Percentiles rank a stretch among this genome's conserved stretches.
Evolutionary conservation across 139 green algal species (phyloP).

Genomic region (Chlorella sp.): DNA sequence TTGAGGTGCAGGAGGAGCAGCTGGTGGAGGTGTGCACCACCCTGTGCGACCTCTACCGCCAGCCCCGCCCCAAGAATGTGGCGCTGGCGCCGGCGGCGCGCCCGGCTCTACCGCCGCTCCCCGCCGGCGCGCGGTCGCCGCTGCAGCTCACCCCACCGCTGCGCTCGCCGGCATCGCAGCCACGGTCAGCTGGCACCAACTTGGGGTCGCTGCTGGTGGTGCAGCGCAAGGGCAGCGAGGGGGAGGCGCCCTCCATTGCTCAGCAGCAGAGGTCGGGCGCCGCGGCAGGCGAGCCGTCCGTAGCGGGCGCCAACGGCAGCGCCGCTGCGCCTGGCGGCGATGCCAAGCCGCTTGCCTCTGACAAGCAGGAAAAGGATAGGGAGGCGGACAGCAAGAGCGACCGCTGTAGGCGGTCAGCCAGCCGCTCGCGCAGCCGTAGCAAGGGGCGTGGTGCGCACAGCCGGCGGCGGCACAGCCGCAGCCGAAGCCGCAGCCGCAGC

Average conservation of each 20-base stretch:
- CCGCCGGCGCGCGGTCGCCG: not conserved
- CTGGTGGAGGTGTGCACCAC: conserved; percentile 68
- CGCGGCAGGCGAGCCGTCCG: not conserved
- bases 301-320: not conserved
- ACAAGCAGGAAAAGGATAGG: not conserved
- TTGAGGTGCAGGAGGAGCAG: conserved; percentile 67
- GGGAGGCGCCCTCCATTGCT: not conserved
- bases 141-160: conserved; percentile 14
- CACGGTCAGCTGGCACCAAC: not conserved
- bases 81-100: not conserved
- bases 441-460: conserved; percentile 1
- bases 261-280: not conserved
- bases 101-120: not conserved
- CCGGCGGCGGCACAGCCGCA: not conserved
- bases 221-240: not conserved
- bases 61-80: not conserved
- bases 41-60: conserved; percentile 61
- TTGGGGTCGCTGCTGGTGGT: too few species aligned
- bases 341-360: not conserved
- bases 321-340: not conserved
- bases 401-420: not conserved
- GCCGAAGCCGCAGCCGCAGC: conserved; percentile 15
- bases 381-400: not conserved
- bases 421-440: not conserved
- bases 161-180: not conserved